phyloP scores from a whole-genome alignment of 495 filamentous ascomycete genomes.

The Friedmanniomyces simplex region DNA sequence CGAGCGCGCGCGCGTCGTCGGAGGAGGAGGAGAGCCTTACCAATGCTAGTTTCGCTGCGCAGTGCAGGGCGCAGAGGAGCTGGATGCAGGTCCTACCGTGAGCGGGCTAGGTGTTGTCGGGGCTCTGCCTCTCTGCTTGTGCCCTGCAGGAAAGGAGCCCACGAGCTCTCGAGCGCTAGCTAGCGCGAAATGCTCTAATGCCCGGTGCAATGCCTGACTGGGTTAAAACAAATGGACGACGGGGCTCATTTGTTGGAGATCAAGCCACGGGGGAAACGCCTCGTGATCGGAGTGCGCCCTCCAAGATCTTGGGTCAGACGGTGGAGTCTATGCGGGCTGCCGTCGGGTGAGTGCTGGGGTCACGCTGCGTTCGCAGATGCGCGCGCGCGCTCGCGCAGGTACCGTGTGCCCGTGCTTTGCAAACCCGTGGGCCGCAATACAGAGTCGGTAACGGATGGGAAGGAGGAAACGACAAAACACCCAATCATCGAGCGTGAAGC shows the following conservation, averaged over 20 bases:
- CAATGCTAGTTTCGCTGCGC: background rate
- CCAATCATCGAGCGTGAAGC: background rate
- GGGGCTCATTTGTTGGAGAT: no score
- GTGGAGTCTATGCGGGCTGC: constrained; percentile 9
- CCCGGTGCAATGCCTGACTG: no score
- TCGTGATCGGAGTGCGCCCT: constrained; percentile 2
- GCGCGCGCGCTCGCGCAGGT: constrained; percentile 3
- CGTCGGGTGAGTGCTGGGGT: constrained; percentile 11
- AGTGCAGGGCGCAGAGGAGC: background rate
- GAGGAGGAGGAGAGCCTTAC: no score
- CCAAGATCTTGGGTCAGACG: constrained; percentile 1
- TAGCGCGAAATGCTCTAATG: no score
- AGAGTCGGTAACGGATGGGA: background rate
- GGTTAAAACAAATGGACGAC: no score
- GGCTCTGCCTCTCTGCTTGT: background rate
- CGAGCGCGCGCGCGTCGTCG: no score
- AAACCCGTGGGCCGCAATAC: background rate
- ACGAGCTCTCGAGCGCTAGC: no score
- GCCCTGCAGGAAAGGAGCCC: background rate
- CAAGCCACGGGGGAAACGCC: constrained; percentile 5
- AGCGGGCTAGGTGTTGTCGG: background rate
- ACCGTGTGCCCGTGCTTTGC: constrained; percentile 1
- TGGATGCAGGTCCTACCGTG: constrained; percentile 5
- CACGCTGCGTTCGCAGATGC: constrained; percentile 20
- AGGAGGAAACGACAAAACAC: background rate